phyloP scores from a whole-genome alignment of 1,284 basidiomycete species.

The Trametes polyzona region DNA sequence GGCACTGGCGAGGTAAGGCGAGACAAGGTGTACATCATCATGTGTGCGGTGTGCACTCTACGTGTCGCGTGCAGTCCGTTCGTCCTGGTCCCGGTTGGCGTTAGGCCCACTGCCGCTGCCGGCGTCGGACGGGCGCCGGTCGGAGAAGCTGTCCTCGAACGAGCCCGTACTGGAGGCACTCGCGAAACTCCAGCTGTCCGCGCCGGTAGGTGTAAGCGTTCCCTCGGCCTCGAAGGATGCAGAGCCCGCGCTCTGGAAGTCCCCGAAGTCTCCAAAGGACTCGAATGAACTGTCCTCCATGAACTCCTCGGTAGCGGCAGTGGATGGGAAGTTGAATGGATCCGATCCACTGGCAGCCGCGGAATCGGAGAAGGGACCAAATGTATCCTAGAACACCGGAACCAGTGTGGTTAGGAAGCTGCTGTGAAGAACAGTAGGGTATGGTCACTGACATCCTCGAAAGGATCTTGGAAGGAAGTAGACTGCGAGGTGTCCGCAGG shows the following conservation, averaged over 20 bases:
- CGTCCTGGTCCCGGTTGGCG: conserved; percentile 22
- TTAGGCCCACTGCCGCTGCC: neutral
- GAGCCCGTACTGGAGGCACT: conserved; percentile 46
- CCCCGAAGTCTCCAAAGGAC: conserved; percentile 76
- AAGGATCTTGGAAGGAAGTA: conserved; percentile 52
- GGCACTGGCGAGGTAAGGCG: too few relatives aligned
- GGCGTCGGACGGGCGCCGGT: conserved; percentile 18
- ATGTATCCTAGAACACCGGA: conserved; percentile 36
- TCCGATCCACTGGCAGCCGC: conserved; percentile 52
- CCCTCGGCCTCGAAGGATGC: conserved; percentile 46
- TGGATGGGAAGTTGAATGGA: conserved; percentile 63
- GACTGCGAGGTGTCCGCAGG: conserved; percentile 39
- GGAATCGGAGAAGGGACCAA: conserved; percentile 75
- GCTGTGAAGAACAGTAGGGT: too few relatives aligned
- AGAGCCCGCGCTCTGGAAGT: conserved; percentile 63
- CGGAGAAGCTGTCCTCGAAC: conserved; percentile 27
- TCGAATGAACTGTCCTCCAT: conserved; percentile 64
- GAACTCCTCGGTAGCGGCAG: conserved; percentile 54
- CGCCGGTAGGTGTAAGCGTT: conserved; percentile 59
- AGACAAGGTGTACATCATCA: conserved; percentile 10
- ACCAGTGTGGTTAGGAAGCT: neutral
- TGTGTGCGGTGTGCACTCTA: conserved; percentile 6
- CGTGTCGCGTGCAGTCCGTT: conserved; percentile 36
- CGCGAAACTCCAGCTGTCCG: conserved; percentile 69
- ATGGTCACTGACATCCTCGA: conserved; percentile 41